Percentiles rank a stretch among this genome's conserved stretches.
phyloP scores from a whole-genome alignment of 768 basidiomycete genomes.

The Serendipita sp. region DNA sequence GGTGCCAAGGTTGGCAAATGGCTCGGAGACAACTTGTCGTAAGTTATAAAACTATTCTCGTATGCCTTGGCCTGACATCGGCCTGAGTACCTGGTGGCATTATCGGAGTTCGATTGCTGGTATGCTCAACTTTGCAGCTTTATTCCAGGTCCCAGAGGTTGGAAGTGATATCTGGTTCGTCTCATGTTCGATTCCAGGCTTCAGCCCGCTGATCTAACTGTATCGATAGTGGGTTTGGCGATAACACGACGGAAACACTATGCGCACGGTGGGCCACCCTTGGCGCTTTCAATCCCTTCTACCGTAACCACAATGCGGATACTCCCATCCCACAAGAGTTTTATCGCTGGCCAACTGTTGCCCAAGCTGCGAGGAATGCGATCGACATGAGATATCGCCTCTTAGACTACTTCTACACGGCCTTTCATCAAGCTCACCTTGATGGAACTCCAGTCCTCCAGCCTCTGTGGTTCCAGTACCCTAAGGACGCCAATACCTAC shows the following conservation, averaged over 20 bases:
- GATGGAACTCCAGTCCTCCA: slow-evolving; percentile 54
- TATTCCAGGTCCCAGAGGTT: slow-evolving; percentile 72
- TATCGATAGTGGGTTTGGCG: slow-evolving; percentile 14
- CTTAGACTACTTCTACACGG: slow-evolving; percentile 41
- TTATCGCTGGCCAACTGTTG: slow-evolving; percentile 67
- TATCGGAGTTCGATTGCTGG: slow-evolving; percentile 14
- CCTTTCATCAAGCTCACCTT: slow-evolving; percentile 25
- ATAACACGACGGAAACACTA: slow-evolving; percentile 64
- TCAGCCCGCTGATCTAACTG: neutral
- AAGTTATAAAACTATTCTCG: slow-evolving; percentile 34
- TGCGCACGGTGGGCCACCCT: slow-evolving; percentile 74
- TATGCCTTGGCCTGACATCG: slow-evolving; percentile 24
- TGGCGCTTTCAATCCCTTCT: slow-evolving; percentile 65
- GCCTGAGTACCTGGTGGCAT: slow-evolving; percentile 28
- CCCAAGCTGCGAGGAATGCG: slow-evolving; percentile 52
- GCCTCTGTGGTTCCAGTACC: slow-evolving; percentile 67
- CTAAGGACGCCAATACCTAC: slow-evolving; percentile 48
- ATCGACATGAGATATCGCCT: slow-evolving; percentile 56
- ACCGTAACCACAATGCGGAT: slow-evolving; percentile 55
- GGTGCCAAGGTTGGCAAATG: slow-evolving; percentile 13
- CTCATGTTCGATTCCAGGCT: neutral
- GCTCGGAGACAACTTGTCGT: slow-evolving; percentile 13
- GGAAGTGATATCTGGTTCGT: slow-evolving; percentile 21
- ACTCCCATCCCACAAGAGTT: slow-evolving; percentile 64
- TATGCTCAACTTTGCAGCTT: slow-evolving; percentile 20